Evolutionary conservation across 139 green algal genomes (phyloP).

Genomic region (Picochlorum sp.): DNA sequence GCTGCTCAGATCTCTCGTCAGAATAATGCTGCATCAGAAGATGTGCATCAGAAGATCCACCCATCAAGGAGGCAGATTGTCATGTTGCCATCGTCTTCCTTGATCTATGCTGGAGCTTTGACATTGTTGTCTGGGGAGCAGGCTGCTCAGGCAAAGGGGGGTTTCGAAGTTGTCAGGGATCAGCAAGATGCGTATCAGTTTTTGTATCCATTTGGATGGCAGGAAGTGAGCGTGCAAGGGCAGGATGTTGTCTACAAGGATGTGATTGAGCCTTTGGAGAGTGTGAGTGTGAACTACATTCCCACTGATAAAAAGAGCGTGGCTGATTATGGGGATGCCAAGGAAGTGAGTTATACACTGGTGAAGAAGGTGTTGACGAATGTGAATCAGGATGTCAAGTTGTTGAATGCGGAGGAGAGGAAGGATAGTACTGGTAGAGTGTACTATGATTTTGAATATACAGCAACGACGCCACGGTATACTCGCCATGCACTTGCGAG

Average conservation of each 20-base stretch:
- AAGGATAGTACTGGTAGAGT: slow-evolving; percentile 55
- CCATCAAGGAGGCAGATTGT: no score
- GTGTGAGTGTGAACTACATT: slow-evolving; percentile 80
- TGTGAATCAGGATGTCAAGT: slow-evolving; percentile 58
- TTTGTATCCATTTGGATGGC: slow-evolving; percentile 95
- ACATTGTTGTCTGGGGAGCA: neutral
- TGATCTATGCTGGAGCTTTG: neutral
- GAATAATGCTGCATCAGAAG: no score
- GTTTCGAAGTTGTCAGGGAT: slow-evolving; percentile 77
- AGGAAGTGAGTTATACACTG: slow-evolving; percentile 36
- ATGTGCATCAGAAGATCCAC: no score
- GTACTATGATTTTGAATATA: slow-evolving; percentile 93
- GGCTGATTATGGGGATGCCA: slow-evolving; percentile 66
- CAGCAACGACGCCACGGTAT: slow-evolving; percentile 54
- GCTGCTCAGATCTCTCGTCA: no score
- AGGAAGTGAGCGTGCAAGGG: slow-evolving; percentile 64
- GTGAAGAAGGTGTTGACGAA: slow-evolving; percentile 53
- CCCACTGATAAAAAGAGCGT: slow-evolving; percentile 80
- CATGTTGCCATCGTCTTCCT: no score
- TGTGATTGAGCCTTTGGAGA: slow-evolving; percentile 96
- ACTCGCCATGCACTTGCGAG: slow-evolving; percentile 70
- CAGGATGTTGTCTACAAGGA: slow-evolving; percentile 96
- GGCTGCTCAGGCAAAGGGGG: slow-evolving; percentile 35
- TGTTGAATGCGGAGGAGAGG: slow-evolving; percentile 51
- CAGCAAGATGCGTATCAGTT: slow-evolving; percentile 84